Base-by-base conservation (phyloP, 2,329 filamentous ascomycete genomes). In the Fragosphaeria purpurea region DNA sequence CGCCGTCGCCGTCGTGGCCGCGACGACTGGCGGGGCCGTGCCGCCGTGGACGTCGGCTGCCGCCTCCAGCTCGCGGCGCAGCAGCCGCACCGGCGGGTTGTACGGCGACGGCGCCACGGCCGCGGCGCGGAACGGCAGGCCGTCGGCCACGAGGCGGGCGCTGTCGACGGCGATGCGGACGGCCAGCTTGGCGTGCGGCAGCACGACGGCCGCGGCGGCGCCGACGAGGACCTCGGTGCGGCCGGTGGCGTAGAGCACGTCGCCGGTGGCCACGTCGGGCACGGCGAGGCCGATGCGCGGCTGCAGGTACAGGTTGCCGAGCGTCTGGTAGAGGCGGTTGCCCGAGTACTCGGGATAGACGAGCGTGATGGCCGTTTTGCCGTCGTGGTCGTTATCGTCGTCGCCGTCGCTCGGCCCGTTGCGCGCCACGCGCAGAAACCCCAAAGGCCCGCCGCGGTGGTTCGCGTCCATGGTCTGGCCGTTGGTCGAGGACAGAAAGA, bases 311-410 rank as follows among this genome's bases (percentile, higher is more conserved):
- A 94, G 69, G 61, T 95, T 95, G 1, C 88, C 88, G 0, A 94
- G 74, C 0, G 85, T 87, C 63, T 94, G 88, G 59, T 94, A 95
- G 0, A 93, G 69, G 12, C 86, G 73, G 63, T 95, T 95, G 7
- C 88, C 88, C 1, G 85, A 89, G 63, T 85, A 94, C 62, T 95
- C 88, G 0, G 88, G 88, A 65, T 88, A 95, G 3, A 84, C 72
- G 11, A 94, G 64, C 3, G 78, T 71, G 1, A 71, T 57, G 6
- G 35, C 34, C n/a, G 30, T 8, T 22, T 22, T 7, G 12, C 7
- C 11, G 7, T 10, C 42, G 10, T n/a, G 10, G 7, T 10, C 42
- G 13, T n/a, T 7, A 12, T 33, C 41, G 11, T n/a, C 32, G 4
- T 12, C 13, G 8, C 8, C 38, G 35, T 22, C 22, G 4, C 63